Conservation (phyloP, 192 early-diverging fungal species). For the Rhizoclosmatium sp. region DNA sequence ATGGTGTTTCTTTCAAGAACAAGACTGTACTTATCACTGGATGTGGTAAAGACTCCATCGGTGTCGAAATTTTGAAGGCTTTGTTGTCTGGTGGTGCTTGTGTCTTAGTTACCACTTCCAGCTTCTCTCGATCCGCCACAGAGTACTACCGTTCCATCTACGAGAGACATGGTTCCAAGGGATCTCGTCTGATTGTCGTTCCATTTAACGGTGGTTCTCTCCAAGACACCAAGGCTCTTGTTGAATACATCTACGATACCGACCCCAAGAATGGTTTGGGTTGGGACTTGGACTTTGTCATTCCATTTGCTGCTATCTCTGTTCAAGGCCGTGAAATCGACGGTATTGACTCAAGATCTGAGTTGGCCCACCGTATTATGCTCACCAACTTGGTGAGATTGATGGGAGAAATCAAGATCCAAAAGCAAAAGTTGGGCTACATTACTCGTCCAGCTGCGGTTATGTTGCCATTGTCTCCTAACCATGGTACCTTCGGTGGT, state of each 20-base stretch:
- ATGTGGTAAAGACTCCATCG: slow-evolving; percentile 90
- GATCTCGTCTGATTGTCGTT: slow-evolving; percentile 83
- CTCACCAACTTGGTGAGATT: slow-evolving; percentile 91
- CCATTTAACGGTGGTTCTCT: slow-evolving; percentile 94
- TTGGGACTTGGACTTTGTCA: slow-evolving; percentile 94
- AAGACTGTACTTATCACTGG: slow-evolving; percentile 90
- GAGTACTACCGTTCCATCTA: slow-evolving; percentile 91
- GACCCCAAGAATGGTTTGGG: slow-evolving; percentile 76
- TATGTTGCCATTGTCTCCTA: slow-evolving; percentile 91
- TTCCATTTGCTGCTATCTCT: slow-evolving; percentile 95
- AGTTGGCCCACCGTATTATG: slow-evolving; percentile 93
- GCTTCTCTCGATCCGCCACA: slow-evolving; percentile 79
- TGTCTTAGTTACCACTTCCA: slow-evolving; percentile 91
- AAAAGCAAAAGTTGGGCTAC: slow-evolving; percentile 78
- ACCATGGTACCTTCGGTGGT: slow-evolving; percentile 93
- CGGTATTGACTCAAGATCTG: slow-evolving; percentile 83
- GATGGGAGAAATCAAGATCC: slow-evolving; percentile 83
- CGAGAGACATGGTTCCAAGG: slow-evolving; percentile 87
- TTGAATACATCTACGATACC: slow-evolving; percentile 87
- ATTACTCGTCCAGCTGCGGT: slow-evolving; percentile 89
- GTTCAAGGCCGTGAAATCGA: slow-evolving; percentile 88
- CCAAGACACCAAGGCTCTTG: slow-evolving; percentile 80
- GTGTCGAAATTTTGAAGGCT: slow-evolving; percentile 80
- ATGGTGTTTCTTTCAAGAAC: slow-evolving; percentile 87
- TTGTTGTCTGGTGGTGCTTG: slow-evolving; percentile 86